These are phyloP conservation scores for Gossypium ekmanianum DNA, from an alignment of 345 rosid species.

Conservation along the genomic window DNA sequence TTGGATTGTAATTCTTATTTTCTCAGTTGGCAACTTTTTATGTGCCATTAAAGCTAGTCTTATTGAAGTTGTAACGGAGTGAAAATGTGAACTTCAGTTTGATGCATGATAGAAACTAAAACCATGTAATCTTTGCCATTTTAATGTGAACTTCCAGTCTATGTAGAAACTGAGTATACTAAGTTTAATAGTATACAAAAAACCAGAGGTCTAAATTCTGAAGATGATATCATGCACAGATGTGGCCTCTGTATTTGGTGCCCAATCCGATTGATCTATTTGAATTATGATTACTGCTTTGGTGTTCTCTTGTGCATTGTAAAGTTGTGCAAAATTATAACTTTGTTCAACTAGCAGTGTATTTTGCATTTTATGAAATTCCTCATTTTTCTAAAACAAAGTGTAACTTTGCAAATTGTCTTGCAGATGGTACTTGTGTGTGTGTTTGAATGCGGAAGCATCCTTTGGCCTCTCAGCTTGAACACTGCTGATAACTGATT, in stretches of 20 bases:
- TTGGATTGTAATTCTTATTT: background rate
- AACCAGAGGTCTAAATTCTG: background rate
- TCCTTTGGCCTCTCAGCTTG: background rate
- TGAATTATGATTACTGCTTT: background rate
- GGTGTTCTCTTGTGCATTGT: background rate
- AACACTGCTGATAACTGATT: slow-evolving; percentile 3
- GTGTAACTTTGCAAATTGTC: slow-evolving; percentile 20
- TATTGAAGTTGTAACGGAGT: background rate
- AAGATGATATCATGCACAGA: background rate
- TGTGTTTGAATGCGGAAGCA: background rate
- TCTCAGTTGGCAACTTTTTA: background rate
- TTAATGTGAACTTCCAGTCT: background rate
- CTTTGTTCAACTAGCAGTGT: background rate
- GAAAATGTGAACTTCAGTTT: slow-evolving; percentile 6
- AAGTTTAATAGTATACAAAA: slow-evolving; percentile 6
- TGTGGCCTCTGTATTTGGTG: slow-evolving; percentile 1
- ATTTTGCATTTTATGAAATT: background rate
- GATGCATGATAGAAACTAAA: background rate
- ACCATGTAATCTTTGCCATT: background rate
- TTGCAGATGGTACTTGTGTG: slow-evolving; percentile 47
- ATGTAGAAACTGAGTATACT: background rate
- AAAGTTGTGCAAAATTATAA: background rate
- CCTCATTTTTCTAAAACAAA: background rate
- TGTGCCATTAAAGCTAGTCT: background rate
- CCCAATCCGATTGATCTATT: background rate